Base-by-base conservation (phyloP, 495 filamentous ascomycete genomes). In the Lasiosphaeria miniovina region DNA sequence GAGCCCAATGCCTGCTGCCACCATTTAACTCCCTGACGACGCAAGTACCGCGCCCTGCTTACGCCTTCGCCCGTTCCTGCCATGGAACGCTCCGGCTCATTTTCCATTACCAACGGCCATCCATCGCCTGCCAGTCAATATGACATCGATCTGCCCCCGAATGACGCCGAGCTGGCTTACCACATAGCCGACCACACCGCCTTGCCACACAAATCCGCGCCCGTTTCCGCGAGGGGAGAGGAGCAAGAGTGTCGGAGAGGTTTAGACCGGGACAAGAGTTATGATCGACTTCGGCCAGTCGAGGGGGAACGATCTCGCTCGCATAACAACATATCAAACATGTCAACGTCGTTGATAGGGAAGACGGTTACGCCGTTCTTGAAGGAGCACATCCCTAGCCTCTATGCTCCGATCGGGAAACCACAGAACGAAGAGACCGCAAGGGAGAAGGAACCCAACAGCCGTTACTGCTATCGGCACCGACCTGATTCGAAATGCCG, bases 381-480 rank as follows among this genome's bases (percentile, higher is more conserved):
- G 49, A 84, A 85, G 54, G 87, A 88, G 71, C 90, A 97, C 64
- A 93, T 96, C 6, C 92, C 91, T 2, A 82, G 83, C 45, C 83
- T 91, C 68, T 95, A 96, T 71, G 89, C 89, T 3, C 88, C 88
- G 3, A 73, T 86, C 53, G 83, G 86, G 61, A 71, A 77, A 63
- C 46, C 71, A 2, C 68, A 74, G 36, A 71, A 74, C 38, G 68
- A 73, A 5, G 77, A 72, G 61, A 74, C 65, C 36, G 64, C 70
- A 36, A 70, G 68, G 59, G 74, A 68, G 43, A 80, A 81, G 61
- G 75, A 86, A 54, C 78, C 81, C 4, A 96, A 94, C 69, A 94
- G 91, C 51, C 91, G 88, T 71, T 98, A 90, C 76, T 99, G 94
- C 73, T 98, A 99, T 73, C 86, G 94, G 36, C 94, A 99, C 71